These are phyloP conservation scores for Epichloe gansuensis DNA, from an alignment of 2,329 filamentous ascomycete species.

Conservation along the genomic window DNA sequence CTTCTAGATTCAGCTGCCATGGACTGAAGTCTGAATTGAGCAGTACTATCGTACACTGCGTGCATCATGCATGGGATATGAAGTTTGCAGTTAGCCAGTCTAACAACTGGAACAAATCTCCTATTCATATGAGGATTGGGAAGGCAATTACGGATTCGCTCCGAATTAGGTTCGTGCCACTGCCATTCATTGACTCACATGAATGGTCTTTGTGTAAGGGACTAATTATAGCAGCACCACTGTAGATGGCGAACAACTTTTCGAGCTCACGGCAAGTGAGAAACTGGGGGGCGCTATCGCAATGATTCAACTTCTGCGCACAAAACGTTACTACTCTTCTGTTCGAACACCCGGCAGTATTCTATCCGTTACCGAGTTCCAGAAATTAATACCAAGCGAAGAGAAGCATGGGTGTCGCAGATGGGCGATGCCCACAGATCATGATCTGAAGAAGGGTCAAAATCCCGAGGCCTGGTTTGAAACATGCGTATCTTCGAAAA, in stretches of 20 bases:
- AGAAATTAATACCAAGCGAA: slow-evolving; percentile 6
- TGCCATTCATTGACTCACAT: not conserved
- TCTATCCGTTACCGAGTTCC: slow-evolving; percentile 14
- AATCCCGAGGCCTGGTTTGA: slow-evolving; percentile 15
- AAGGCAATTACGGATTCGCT: slow-evolving; percentile 12
- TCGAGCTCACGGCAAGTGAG: slow-evolving; percentile 9
- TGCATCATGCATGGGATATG: slow-evolving; percentile 20
- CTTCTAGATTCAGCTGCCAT: slow-evolving; percentile 12
- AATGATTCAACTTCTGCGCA: slow-evolving; percentile 11
- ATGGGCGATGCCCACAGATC: slow-evolving; percentile 1
- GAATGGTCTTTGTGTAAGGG: too few relatives aligned
- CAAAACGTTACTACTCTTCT: slow-evolving; percentile 11
- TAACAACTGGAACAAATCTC: slow-evolving; percentile 5
- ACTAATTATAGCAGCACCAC: slow-evolving; percentile 7
- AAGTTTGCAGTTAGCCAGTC: slow-evolving; percentile 12
- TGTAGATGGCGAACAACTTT: slow-evolving; percentile 7
- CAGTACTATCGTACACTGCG: slow-evolving; percentile 18
- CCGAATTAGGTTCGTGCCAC: slow-evolving; percentile 13
- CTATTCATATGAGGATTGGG: slow-evolving; percentile 10
- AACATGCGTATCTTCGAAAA: slow-evolving; percentile 14
- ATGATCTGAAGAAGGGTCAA: not conserved
- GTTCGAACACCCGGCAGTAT: slow-evolving; percentile 6
- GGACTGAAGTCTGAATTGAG: slow-evolving; percentile 10
- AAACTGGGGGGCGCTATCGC: slow-evolving; percentile 8
- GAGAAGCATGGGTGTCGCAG: not conserved